Percentiles rank a stretch among this genome's conserved stretches.
Conservation (phyloP, 2,329 filamentous ascomycete species). For the Shiraia sp. region DNA sequence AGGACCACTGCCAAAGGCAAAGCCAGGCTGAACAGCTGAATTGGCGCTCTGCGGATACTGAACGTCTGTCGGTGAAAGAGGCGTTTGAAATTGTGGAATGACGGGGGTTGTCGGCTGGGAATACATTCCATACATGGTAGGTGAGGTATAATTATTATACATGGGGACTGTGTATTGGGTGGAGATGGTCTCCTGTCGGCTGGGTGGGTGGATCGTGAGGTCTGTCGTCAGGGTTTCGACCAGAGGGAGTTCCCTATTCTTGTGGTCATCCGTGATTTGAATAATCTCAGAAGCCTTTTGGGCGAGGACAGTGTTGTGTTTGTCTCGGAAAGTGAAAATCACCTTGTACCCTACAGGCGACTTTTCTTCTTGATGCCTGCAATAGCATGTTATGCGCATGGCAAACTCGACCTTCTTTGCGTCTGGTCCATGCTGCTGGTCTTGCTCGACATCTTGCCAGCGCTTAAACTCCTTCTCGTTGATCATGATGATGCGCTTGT, state of each 20-base stretch:
- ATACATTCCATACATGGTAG: slow-evolving; percentile 26
- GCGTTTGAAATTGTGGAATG: slow-evolving; percentile 20
- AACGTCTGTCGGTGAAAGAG: slow-evolving; percentile 21
- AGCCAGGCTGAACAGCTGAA: slow-evolving; percentile 9
- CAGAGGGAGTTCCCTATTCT: slow-evolving; percentile 56
- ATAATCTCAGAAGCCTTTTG: slow-evolving; percentile 80
- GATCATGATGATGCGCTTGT: slow-evolving; percentile 50
- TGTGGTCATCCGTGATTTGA: slow-evolving; percentile 98
- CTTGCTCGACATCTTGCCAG: slow-evolving; percentile 32
- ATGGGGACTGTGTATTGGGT: slow-evolving; percentile 19
- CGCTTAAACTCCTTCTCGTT: slow-evolving; percentile 45
- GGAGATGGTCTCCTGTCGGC: slow-evolving; percentile 14
- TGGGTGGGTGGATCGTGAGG: slow-evolving; percentile 21
- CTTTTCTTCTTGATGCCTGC: slow-evolving; percentile 92
- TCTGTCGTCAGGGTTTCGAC: slow-evolving; percentile 23
- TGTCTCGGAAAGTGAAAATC: slow-evolving; percentile 92
- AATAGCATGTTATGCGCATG: slow-evolving; percentile 97
- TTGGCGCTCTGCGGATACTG: slow-evolving; percentile 17
- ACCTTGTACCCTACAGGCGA: slow-evolving; percentile 74
- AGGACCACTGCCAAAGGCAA: slow-evolving; percentile 13
- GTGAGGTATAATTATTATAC: slow-evolving; percentile 27
- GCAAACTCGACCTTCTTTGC: slow-evolving; percentile 80
- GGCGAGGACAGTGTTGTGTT: slow-evolving; percentile 73
- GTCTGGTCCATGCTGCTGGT: slow-evolving; percentile 19
- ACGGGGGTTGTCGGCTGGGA: slow-evolving; percentile 36